Conservation (phyloP, 2,329 filamentous ascomycete genomes). For the Pseudocercospora crystallina region DNA sequence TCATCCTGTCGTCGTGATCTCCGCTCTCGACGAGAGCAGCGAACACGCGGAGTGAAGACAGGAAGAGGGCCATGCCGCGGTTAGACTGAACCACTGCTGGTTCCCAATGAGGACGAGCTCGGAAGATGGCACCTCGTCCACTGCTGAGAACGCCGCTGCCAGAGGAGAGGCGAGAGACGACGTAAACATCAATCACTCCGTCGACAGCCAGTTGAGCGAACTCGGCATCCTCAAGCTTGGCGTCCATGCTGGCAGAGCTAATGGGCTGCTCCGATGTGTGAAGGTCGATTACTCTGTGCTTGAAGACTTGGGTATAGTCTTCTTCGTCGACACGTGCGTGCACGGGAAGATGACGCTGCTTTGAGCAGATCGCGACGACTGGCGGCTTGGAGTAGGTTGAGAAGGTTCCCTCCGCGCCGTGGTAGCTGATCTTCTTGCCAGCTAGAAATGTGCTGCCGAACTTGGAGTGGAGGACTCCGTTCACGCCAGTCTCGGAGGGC, state of each 20-base stretch:
- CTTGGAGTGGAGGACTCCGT: slow-evolving; percentile 1
- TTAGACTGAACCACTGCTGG: slow-evolving; percentile 30
- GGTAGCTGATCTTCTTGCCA: slow-evolving; percentile 16
- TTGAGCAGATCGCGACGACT: slow-evolving; percentile 23
- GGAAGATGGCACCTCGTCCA: slow-evolving; percentile 31
- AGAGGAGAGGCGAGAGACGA: slow-evolving; percentile 24
- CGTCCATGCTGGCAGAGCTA: slow-evolving; percentile 18
- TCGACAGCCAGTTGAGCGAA: slow-evolving; percentile 23
- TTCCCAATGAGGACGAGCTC: slow-evolving; percentile 30
- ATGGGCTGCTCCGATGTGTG: slow-evolving; percentile 35
- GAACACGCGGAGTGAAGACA: slow-evolving; percentile 39
- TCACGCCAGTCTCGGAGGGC: slow-evolving; percentile 10
- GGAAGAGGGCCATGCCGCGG: slow-evolving; percentile 37
- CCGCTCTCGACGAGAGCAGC: slow-evolving; percentile 24
- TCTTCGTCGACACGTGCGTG: slow-evolving; percentile 16
- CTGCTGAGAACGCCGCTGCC: not conserved
- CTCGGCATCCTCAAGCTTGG: slow-evolving; percentile 23
- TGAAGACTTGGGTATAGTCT: slow-evolving; percentile 4
- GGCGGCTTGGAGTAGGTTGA: slow-evolving; percentile 14
- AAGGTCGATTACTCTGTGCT: slow-evolving; percentile 26
- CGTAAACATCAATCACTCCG: slow-evolving; percentile 31
- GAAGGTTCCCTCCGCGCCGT: slow-evolving; percentile 11
- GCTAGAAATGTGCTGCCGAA: slow-evolving; percentile 8
- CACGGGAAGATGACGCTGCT: slow-evolving; percentile 18
- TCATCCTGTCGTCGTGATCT: slow-evolving; percentile 7